Conservation (phyloP, 345 rosid genomes). For the Melastoma malabathricum region DNA sequence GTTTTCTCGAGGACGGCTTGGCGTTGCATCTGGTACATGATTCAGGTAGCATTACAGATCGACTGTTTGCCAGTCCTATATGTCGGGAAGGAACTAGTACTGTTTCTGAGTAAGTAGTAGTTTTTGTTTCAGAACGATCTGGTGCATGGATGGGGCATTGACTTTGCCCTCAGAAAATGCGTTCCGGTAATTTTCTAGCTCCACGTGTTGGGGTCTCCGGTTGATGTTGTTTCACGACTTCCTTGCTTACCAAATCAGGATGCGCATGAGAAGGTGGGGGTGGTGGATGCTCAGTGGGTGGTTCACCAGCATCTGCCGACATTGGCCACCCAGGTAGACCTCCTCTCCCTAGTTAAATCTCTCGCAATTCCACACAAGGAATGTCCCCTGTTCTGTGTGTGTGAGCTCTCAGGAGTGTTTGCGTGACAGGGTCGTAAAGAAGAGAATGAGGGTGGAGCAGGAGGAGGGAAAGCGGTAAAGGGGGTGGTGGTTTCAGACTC, state of each 20-base stretch:
- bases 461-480: conserved; percentile 91
- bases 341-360: background rate
- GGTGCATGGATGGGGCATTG: conserved; percentile 99
- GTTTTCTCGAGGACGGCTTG: conserved; percentile 77
- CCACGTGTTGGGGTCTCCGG: background rate
- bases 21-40: conserved; percentile 75
- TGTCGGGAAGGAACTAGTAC: too few relatives aligned
- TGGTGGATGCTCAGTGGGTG: conserved; percentile 95
- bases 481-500: background rate
- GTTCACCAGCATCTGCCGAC: conserved; percentile 85
- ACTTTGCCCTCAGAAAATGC: conserved; percentile 85
- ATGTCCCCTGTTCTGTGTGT: background rate
- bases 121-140: conserved; percentile 73
- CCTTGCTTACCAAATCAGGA: conserved; percentile 36
- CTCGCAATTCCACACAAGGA: background rate
- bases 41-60: conserved; percentile 41
- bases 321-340: conserved; percentile 72
- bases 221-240: background rate
- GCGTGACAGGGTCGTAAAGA: too few relatives aligned
- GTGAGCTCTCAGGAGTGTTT: conserved; percentile 42
- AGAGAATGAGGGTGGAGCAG: conserved; percentile 25
- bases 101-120: background rate
- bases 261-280: conserved; percentile 98
- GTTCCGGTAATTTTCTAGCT: conserved; percentile 42
- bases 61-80: background rate